Evolutionary conservation across 441 rosid genomes (phyloP), one percentile per base, ranked within the genome.

Genomic region (Breynia disticha): DNA sequence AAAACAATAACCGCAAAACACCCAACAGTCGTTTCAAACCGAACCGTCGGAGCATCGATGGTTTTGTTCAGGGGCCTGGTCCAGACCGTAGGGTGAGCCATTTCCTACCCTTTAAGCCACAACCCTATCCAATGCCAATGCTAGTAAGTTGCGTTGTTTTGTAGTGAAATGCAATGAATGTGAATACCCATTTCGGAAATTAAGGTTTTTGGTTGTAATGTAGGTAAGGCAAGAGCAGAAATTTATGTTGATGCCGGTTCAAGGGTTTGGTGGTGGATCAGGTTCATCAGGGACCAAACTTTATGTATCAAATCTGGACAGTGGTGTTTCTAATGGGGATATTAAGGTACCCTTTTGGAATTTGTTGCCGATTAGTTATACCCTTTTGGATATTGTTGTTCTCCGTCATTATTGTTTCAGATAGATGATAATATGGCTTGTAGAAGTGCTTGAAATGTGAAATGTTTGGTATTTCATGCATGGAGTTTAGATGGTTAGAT

Each of bases 281-380:
- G 95, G 85, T 28, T 80, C 93, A 63, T 76, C 87, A 19, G 95
- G 85, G 37, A 82, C 93, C 45, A 90, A 82, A 81, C 83, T 90
- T 7, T 86, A 82, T 65, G 59, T 90, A 10, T 90, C 95, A 1
- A 87, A 90, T 72, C 60, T 87, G 69, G 89, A 90, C n/a, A 78
- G 78, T 58, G 95, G 87, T 8, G 95, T 90, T 41, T 79, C 95
- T 43, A 84, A 79, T 61, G 84, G 77, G 43, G 97, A 90, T 57
- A 71, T 90, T 44, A 79, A 90, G 90, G 95, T 86, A 21, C 15
- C 32, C 32, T 24, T 24, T 24, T 24, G 32, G 32, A 24, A 24
- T 24, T 7, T 7, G 32, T 24, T 24, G 7, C 32, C 3, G 7
- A 7, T 24, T 24, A n/a, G n/a, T n/a, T n/a, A n/a, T 86, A 21